Evolutionary conservation across 108 stramenopile species (phyloP), one percentile per base, ranked within the genome.

Genomic region (Cyclotella atomus): DNA sequence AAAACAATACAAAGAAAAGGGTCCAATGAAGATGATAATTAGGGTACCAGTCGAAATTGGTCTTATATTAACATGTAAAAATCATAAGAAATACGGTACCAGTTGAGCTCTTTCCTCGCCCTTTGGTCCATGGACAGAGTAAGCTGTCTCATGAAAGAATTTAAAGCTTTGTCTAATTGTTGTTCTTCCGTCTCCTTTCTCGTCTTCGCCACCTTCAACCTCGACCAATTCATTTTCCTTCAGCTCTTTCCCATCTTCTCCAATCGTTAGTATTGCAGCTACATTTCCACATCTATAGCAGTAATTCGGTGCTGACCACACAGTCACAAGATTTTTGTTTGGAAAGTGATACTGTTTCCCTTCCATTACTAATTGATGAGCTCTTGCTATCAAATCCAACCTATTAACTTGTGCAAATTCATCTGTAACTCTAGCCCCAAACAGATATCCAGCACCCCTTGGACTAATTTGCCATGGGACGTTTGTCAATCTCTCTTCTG

Each of bases 281-380:
- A 96, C 89, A 79, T 98, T 99, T 1, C 97, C 97, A 79, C 98
- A 99, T 21, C 97, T 83, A 73, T 98, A 97, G 79, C 97, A 98
- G 71, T 99, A 99, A 61, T 98, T 98, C 7, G 98, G 98, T 17
- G 97, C 97, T 19, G 89, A 90, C 95, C 96, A 99, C 0, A 98
- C 95, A 2, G 95, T 97, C 21, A 97, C 95, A 24, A 97, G 41
- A 28, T 87, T 74, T 55, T 89, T 87, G 34, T 93, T 91, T 67
- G 88, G 87, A 62, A 88, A 86, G 43, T 95, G 89, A 76, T 90
- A 96, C 64, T 94, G 91, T 10, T 89, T 86, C 43, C 97, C 97
- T 70, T 97, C 98, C 96, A 97, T 96, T 14, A 98, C 98, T 41
- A 98, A 78, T 71, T 99, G 99, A 82, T 99, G 99, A 1, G 99